These are phyloP conservation scores for Monosporascus sp. DNA, from an alignment of 2,329 filamentous ascomycete genomes.

Conservation along the genomic window DNA sequence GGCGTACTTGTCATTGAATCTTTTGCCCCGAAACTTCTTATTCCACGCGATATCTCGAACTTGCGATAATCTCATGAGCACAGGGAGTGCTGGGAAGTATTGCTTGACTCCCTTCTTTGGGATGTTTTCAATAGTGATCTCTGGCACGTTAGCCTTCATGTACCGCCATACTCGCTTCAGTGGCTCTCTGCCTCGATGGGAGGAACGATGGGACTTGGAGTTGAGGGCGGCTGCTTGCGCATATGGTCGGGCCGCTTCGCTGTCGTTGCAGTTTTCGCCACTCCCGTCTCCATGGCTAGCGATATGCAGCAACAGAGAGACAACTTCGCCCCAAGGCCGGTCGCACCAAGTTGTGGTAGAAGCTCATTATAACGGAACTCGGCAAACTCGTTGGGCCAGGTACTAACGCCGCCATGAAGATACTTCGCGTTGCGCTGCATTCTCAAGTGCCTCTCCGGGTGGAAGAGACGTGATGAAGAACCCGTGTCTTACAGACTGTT, in stretches of 20 bases:
- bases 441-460: conserved; percentile 46
- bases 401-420: conserved; percentile 40
- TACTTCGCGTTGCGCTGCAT: conserved; percentile 48
- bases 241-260: too few species aligned
- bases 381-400: conserved; percentile 47
- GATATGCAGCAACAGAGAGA: too few species aligned
- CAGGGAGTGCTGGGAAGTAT: not conserved
- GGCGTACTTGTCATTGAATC: conserved; percentile 5
- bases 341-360: too few species aligned
- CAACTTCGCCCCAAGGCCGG: too few species aligned
- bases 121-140: not conserved
- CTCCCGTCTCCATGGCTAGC: too few species aligned
- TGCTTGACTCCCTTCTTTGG: not conserved
- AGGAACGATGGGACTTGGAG: too few species aligned
- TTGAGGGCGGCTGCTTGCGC: too few species aligned
- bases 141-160: not conserved
- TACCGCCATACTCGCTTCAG: not conserved
- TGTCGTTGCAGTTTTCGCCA: too few species aligned
- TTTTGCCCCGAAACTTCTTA: conserved; percentile 6
- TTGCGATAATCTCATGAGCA: not conserved
- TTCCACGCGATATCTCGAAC: conserved; percentile 2
- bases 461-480: conserved; percentile 76
- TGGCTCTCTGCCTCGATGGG: too few species aligned
- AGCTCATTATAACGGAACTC: too few species aligned
- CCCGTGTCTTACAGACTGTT: conserved; percentile 63